These are phyloP conservation scores for Simplicillium aogashimaense DNA, from an alignment of 2,329 filamentous ascomycete genomes.

Conservation along the genomic window DNA sequence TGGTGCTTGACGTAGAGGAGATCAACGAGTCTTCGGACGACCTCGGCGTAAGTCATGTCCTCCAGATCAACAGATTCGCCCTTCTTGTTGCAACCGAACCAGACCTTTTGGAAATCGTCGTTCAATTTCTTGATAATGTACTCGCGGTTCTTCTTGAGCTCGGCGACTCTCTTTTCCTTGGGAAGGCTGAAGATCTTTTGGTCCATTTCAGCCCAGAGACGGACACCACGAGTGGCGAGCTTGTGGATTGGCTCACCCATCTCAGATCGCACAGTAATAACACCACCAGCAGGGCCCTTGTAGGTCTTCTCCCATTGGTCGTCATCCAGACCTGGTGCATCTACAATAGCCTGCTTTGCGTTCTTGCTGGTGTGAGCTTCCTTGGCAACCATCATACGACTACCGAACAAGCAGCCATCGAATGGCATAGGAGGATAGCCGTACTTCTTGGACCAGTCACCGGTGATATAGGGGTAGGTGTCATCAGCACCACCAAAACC, in stretches of 20 bases:
- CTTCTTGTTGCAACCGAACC: constrained; percentile 80
- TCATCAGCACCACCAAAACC: constrained; percentile 86
- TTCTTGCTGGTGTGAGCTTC: constrained; percentile 81
- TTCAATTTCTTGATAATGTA: constrained; percentile 96
- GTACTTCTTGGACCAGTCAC: constrained; percentile 76
- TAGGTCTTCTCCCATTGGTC: constrained; percentile 86
- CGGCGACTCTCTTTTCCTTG: constrained; percentile 83
- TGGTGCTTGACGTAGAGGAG: constrained; percentile 89
- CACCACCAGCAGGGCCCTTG: constrained; percentile 80
- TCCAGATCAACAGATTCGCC: constrained; percentile 80
- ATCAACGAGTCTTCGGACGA: constrained; percentile 78
- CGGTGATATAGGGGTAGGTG: constrained; percentile 86
- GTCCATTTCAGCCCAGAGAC: constrained; percentile 98
- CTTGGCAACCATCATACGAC: constrained; percentile 90
- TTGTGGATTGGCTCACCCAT: constrained; percentile 99
- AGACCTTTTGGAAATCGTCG: constrained; percentile 93
- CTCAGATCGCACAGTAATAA: constrained; percentile 94
- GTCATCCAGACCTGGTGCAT: constrained; percentile 75
- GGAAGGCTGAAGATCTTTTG: constrained; percentile 95
- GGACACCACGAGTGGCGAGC: constrained; percentile 88
- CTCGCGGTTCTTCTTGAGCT: constrained; percentile 78
- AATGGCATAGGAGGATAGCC: constrained; percentile 91
- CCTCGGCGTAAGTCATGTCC: constrained; percentile 91
- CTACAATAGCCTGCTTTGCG: constrained; percentile 83
- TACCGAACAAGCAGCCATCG: constrained; percentile 83